A percentile compares a stretch with the other conserved stretches of the same genome.
Conservation (phyloP, 306 rosid species). For the Castanopsis chinensis region DNA sequence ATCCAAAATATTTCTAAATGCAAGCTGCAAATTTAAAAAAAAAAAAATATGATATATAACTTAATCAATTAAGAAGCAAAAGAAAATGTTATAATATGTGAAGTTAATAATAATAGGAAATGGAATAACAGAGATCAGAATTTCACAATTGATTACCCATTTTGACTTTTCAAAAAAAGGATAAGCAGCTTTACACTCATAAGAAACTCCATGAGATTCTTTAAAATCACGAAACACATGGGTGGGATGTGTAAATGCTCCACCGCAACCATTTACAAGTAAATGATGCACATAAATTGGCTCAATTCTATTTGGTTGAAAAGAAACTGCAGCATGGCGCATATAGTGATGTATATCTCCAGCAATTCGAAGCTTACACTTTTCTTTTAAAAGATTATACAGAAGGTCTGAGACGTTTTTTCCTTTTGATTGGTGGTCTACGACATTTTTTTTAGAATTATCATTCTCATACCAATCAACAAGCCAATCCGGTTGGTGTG, state of each 20-base stretch:
- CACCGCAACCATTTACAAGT: conserved; percentile 95
- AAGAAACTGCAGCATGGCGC: conserved; percentile 66
- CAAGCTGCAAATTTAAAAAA: conserved; percentile 57
- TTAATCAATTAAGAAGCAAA: conserved; percentile 36
- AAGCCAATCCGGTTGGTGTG: conserved; percentile 97
- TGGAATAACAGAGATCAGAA: conserved; percentile 4
- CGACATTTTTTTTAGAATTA: conserved; percentile 60
- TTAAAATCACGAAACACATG: conserved; percentile 70
- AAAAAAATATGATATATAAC: conserved; percentile 37
- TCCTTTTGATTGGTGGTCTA: no score
- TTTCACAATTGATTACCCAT: conserved; percentile 44
- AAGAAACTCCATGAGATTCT: conserved; percentile 47
- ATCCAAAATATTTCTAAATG: conserved; percentile 76
- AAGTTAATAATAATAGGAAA: conserved; percentile 1
- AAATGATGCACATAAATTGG: conserved; percentile 75
- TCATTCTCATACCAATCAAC: conserved; percentile 85
- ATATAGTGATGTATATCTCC: conserved; percentile 99
- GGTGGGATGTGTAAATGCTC: conserved; percentile 95
- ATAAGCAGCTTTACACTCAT: conserved; percentile 71
- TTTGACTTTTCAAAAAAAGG: conserved; percentile 80
- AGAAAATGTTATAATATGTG: conserved; percentile 6
- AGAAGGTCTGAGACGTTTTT: conserved; percentile 51
- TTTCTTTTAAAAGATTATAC: conserved; percentile 68
- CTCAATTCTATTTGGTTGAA: not conserved
- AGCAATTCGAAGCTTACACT: conserved; percentile 90